These are phyloP conservation scores for Penicillium aurantiogriseum DNA, from an alignment of 2,329 filamentous ascomycete species.

Conservation along the genomic window DNA sequence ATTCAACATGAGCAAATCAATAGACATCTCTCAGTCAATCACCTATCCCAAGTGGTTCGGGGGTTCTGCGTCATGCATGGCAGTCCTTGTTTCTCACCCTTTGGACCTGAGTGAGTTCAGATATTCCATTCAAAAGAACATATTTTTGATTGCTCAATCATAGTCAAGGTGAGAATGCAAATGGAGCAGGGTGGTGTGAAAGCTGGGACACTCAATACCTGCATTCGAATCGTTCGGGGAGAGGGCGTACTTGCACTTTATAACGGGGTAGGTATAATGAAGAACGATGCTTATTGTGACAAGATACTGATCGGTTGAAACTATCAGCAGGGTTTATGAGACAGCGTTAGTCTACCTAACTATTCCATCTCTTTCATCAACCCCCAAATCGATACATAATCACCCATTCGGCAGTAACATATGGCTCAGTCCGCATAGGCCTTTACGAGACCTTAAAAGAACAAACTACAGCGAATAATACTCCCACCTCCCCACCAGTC, in stretches of 20 bases:
- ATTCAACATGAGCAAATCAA: background rate
- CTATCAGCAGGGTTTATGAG: constrained; percentile 26
- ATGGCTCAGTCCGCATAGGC: constrained; percentile 27
- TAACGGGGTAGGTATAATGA: constrained; percentile 16
- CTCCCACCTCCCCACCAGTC: constrained; percentile 8
- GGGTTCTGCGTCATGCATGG: constrained; percentile 31
- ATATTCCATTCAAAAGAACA: background rate
- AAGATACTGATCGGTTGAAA: constrained; percentile 4
- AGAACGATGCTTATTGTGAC: background rate
- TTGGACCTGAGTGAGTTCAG: constrained; percentile 25
- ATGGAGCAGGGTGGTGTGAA: constrained; percentile 15
- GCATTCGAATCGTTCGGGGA: constrained; percentile 16
- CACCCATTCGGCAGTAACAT: constrained; percentile 20
- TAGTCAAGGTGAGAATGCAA: constrained; percentile 29
- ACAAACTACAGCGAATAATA: constrained; percentile 5
- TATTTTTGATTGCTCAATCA: background rate
- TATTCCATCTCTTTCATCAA: background rate
- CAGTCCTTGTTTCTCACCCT: constrained; percentile 27
- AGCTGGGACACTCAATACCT: constrained; percentile 17
- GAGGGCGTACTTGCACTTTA: constrained; percentile 22
- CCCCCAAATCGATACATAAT: background rate
- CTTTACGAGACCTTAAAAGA: constrained; percentile 27
- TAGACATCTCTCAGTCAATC: background rate
- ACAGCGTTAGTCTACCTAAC: constrained; percentile 13
- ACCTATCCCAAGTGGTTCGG: constrained; percentile 23